Percentiles rank a stretch among this genome's conserved stretches.
Evolutionary conservation across 2,329 filamentous ascomycete genomes (phyloP).

Genomic region (Xylariaceae sp.): DNA sequence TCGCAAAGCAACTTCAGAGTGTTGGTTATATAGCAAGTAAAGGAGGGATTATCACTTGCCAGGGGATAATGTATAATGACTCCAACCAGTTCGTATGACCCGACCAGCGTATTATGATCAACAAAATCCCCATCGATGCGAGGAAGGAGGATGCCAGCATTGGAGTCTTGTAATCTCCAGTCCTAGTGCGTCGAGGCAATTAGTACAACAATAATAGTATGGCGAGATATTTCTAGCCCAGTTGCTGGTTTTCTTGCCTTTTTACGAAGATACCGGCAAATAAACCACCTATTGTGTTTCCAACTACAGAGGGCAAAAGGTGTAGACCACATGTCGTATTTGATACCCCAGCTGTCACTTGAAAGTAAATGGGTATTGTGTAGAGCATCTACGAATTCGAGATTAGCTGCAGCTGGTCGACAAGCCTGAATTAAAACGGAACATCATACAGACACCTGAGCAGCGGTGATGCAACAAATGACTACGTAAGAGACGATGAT

Average conservation of each 20-base stretch:
- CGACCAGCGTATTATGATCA: slow-evolving; percentile 58
- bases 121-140: slow-evolving; percentile 44
- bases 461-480: slow-evolving; percentile 50
- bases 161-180: slow-evolving; percentile 59
- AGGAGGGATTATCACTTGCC: slow-evolving; percentile 25
- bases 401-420: slow-evolving; percentile 6
- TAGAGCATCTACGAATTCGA: slow-evolving; percentile 52
- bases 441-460: slow-evolving; percentile 53
- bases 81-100: slow-evolving; percentile 55
- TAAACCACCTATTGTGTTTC: slow-evolving; percentile 64
- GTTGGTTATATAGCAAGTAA: background rate
- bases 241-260: too few relatives aligned
- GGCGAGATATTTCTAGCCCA: too few relatives aligned
- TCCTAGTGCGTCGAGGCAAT: slow-evolving; percentile 35
- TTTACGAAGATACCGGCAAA: slow-evolving; percentile 57
- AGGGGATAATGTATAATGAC: slow-evolving; percentile 58
- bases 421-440: slow-evolving; percentile 7
- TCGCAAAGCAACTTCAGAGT: slow-evolving; percentile 46
- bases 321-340: slow-evolving; percentile 59
- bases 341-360: slow-evolving; percentile 56
- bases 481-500: slow-evolving; percentile 54
- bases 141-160: slow-evolving; percentile 50
- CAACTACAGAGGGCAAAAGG: slow-evolving; percentile 64
- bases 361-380: slow-evolving; percentile 67
- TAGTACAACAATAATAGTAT: too few relatives aligned